These are phyloP conservation scores for Thermomyces lanuginosus DNA, from an alignment of 2,329 filamentous ascomycete genomes.

Conservation along the genomic window DNA sequence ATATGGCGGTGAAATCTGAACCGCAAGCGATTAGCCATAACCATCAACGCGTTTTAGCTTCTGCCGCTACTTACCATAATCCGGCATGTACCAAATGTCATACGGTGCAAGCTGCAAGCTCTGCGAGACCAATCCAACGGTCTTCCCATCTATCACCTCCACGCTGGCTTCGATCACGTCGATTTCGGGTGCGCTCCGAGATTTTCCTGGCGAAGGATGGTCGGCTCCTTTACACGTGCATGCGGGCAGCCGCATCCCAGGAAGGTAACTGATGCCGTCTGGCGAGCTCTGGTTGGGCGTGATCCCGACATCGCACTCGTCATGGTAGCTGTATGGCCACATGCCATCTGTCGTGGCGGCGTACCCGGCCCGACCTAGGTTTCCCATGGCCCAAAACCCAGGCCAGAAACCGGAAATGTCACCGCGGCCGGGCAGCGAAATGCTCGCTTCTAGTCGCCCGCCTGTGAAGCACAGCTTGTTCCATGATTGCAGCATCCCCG, in stretches of 20 bases:
- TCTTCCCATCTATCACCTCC: constrained; percentile 32
- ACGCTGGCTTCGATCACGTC: constrained; percentile 57
- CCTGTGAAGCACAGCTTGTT: constrained; percentile 59
- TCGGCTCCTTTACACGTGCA: constrained; percentile 50
- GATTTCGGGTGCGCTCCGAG: constrained; percentile 53
- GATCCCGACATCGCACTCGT: constrained; percentile 53
- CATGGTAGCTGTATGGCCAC: constrained; percentile 58
- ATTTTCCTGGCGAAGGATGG: constrained; percentile 48
- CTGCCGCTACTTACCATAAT: constrained; percentile 30
- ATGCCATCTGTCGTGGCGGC: constrained; percentile 53
- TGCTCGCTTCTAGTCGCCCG: constrained; percentile 51
- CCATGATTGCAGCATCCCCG: constrained; percentile 61
- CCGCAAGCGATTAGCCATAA: no score
- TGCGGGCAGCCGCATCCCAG: constrained; percentile 53
- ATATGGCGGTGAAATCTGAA: constrained; percentile 46
- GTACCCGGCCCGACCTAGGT: constrained; percentile 53
- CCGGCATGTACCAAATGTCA: constrained; percentile 52
- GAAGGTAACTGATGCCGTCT: constrained; percentile 50
- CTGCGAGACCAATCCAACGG: constrained; percentile 47
- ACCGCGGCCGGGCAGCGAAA: constrained; percentile 51
- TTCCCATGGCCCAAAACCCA: constrained; percentile 62
- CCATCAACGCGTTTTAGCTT: background rate
- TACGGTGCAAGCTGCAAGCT: constrained; percentile 53
- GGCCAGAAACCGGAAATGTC: constrained; percentile 57
- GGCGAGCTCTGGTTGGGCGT: constrained; percentile 54